Evolutionary conservation across 2,329 filamentous ascomycete species (phyloP), one percentile per base, ranked within the genome.

Genomic region (Fusarium sterilihyphosum): DNA sequence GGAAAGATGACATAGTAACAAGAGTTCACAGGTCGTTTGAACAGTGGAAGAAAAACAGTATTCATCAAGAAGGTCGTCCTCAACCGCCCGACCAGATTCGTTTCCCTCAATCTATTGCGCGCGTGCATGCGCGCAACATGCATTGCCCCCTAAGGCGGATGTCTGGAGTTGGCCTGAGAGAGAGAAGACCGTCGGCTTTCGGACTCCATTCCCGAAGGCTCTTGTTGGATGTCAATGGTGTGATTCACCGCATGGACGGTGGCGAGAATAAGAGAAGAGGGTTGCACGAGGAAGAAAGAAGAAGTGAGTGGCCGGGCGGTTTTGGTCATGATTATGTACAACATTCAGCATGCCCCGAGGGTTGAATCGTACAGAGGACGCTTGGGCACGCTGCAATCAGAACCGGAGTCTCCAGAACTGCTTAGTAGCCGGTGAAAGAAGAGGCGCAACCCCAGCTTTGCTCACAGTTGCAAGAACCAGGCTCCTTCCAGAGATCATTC

Each of bases 401-500:
- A 56, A 44, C 31, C 38, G 26, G 29, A 60, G 24, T 44, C 57
- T 67, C 73, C 76, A 52, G 49, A 31, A 29, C 46, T 31, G 65
- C 59, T 68, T 74, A 74, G 77, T 66, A 66, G 41, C 60, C 33
- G 18, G 52, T 62, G 74, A 81, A 81, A 64, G 73, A 75, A 61
- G 58, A 58, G 66, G 73, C 73, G 73, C 79, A 91, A 73, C 95
- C 94, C 90, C 94, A 98, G 88, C 88, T 87, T 85, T 92, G 90
- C 91, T 98, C 95, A 78, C 95, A 94, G 71, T 85, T 84, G 84
- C 91, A 94, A 40, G 84, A 82, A 76, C 92, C 93, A 37, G 89
- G 84, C 46, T 84, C 79, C 91, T 98, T 98, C 95, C 95, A 98
- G 77, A 83, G 73, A 82, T 98, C 95, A 79, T 97, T 86, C 78